phyloP scores from a whole-genome alignment of 1,139 yeast species.

The Suhomyces anneliseae region DNA sequence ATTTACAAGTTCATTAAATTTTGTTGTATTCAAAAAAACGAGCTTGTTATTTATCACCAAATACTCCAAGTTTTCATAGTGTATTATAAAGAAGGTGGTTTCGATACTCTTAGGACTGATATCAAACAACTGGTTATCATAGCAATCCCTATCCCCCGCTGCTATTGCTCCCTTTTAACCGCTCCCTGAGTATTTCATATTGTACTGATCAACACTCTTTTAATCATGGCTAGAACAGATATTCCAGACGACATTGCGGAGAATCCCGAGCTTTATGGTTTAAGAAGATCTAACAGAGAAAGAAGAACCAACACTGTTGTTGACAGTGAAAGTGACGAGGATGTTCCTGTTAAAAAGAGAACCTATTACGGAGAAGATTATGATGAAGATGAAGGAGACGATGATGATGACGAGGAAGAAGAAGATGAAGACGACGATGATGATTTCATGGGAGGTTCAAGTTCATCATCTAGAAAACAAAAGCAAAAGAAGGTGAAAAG shows the following conservation, averaged over 20 bases:
- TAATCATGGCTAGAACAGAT: constrained; percentile 21
- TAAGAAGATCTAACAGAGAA: constrained; percentile 82
- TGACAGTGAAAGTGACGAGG: constrained; percentile 45
- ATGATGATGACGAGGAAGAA: constrained; percentile 28
- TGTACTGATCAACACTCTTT: background rate
- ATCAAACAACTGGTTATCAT: background rate
- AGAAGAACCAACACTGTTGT: constrained; percentile 41
- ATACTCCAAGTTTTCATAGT: background rate
- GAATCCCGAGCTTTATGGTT: constrained; percentile 89
- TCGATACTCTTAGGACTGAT: background rate
- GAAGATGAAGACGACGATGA: constrained; percentile 33
- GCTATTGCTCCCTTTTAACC: background rate
- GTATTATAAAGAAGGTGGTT: background rate
- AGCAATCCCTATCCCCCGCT: background rate
- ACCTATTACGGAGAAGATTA: constrained; percentile 25
- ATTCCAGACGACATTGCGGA: constrained; percentile 46
- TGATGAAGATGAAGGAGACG: constrained; percentile 26
- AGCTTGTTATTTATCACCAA: background rate
- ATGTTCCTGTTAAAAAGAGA: constrained; percentile 13
- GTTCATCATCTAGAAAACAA: constrained; percentile 16
- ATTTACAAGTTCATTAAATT: too few species aligned
- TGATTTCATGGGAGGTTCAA: constrained; percentile 20
- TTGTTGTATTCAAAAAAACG: too few species aligned
- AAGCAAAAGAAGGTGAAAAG: constrained; percentile 14
- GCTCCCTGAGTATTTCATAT: background rate